Evolutionary conservation across 2,329 filamentous ascomycete species (phyloP).

Genomic region (Pyrenochaeta sp.): DNA sequence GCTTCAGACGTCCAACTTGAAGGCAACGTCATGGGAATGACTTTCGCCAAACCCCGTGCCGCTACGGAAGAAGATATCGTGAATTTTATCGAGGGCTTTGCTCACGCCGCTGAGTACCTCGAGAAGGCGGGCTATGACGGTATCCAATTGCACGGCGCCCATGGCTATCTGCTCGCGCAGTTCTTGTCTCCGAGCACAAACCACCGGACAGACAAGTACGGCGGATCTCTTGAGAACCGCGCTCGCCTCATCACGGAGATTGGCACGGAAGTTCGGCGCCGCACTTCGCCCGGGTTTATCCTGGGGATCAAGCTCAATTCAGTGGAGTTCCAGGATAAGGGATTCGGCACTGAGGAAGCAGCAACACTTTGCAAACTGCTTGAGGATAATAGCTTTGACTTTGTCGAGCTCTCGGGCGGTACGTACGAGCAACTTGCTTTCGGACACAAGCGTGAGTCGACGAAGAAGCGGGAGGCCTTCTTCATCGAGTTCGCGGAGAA

Average conservation of each 20-base stretch:
- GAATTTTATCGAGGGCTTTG: conserved; percentile 65
- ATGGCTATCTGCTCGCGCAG: conserved; percentile 56
- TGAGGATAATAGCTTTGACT: conserved; percentile 61
- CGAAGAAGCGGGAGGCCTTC: conserved; percentile 64
- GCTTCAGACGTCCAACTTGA: conserved; percentile 54
- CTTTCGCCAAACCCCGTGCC: conserved; percentile 62
- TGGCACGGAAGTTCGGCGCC: conserved; percentile 46
- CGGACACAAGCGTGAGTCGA: conserved; percentile 61
- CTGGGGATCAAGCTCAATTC: conserved; percentile 66
- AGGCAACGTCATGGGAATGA: conserved; percentile 52
- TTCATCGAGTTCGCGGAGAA: conserved; percentile 66
- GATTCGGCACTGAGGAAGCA: conserved; percentile 61
- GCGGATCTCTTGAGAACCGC: conserved; percentile 53
- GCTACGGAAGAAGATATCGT: conserved; percentile 64
- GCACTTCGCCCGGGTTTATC: conserved; percentile 50
- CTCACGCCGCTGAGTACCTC: conserved; percentile 67
- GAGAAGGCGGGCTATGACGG: conserved; percentile 68
- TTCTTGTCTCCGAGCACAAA: conserved; percentile 55
- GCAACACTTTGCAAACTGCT: conserved; percentile 57
- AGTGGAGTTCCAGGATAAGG: conserved; percentile 63
- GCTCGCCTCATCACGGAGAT: conserved; percentile 52
- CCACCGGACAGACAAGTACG: conserved; percentile 53
- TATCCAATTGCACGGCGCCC: conserved; percentile 55
- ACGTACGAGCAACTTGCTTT: conserved; percentile 65
- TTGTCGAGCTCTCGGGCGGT: conserved; percentile 67